phyloP scores from a whole-genome alignment of 1,139 yeast genomes.

The Candida sp. region DNA sequence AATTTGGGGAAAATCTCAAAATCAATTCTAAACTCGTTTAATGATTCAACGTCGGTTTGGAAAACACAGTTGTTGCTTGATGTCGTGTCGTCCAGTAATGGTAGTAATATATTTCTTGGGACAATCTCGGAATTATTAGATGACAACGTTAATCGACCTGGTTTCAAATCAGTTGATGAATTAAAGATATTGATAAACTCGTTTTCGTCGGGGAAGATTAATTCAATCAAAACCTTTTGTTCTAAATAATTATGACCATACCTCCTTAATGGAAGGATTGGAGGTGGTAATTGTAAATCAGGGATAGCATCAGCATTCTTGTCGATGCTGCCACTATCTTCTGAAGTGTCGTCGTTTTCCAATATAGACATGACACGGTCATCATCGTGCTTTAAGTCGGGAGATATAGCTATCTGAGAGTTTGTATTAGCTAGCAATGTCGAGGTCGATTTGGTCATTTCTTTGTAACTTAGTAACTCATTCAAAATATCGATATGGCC shows the following conservation, averaged over 20 bases:
- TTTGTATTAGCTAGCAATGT: not conserved
- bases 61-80: conserved; percentile 59
- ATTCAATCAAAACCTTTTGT: conserved; percentile 78
- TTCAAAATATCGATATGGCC: conserved; percentile 83
- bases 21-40: conserved; percentile 67
- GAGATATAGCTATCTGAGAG: not conserved
- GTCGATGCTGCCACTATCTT: conserved; percentile 32
- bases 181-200: conserved; percentile 53
- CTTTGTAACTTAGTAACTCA: conserved; percentile 43
- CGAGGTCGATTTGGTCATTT: conserved; percentile 5
- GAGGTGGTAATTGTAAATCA: conserved; percentile 90
- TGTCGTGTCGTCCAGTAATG: conserved; percentile 69
- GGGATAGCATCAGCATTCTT: conserved; percentile 67
- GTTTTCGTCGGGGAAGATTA: conserved; percentile 56
- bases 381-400: not conserved
- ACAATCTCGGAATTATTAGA: conserved; percentile 69
- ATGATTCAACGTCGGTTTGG: conserved; percentile 77
- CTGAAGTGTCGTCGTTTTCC: conserved; percentile 34
- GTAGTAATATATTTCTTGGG: conserved; percentile 81
- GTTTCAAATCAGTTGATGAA: conserved; percentile 41
- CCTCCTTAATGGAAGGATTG: conserved; percentile 86
- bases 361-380: conserved; percentile 21
- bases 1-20: conserved; percentile 93
- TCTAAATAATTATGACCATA: conserved; percentile 96
- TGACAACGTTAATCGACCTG: conserved; percentile 69